These are phyloP conservation scores for Mycena metata DNA, from an alignment of 768 basidiomycete species.

Conservation along the genomic window DNA sequence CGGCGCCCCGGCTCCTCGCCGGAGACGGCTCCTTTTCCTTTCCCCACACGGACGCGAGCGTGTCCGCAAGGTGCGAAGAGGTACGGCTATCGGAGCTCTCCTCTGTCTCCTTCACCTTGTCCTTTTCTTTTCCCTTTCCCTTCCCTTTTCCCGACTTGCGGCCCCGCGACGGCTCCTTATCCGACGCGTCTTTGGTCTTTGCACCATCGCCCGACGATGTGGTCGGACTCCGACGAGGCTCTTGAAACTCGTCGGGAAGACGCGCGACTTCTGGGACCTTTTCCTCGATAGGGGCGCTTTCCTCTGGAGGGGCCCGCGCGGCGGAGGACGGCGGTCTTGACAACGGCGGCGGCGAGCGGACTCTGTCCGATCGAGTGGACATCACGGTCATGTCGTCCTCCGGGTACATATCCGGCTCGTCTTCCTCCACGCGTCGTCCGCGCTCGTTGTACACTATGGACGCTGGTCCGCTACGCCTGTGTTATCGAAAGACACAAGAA, in stretches of 20 bases:
- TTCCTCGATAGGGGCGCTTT: slow-evolving; percentile 5
- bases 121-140: slow-evolving; percentile 45
- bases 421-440: slow-evolving; percentile 80
- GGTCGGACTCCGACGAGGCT: slow-evolving; percentile 7
- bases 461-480: slow-evolving; percentile 72
- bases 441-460: slow-evolving; percentile 87
- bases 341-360: slow-evolving; percentile 64
- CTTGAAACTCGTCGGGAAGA: slow-evolving; percentile 34
- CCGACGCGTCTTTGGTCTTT: slow-evolving; percentile 26
- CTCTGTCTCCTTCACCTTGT: slow-evolving; percentile 43
- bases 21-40: slow-evolving; percentile 44
- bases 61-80: slow-evolving; percentile 54
- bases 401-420: slow-evolving; percentile 73
- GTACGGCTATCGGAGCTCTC: slow-evolving; percentile 53
- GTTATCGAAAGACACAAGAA: not conserved
- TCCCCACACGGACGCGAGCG: slow-evolving; percentile 66
- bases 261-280: slow-evolving; percentile 35
- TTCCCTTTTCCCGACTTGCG: slow-evolving; percentile 37
- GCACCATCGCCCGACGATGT: slow-evolving; percentile 32
- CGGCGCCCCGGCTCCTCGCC: slow-evolving; percentile 38
- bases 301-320: slow-evolving; percentile 30
- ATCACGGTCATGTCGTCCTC: slow-evolving; percentile 70
- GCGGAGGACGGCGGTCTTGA: slow-evolving; percentile 54
- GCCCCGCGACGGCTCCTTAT: slow-evolving; percentile 39
- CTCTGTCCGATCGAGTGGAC: slow-evolving; percentile 56